Percentiles rank a stretch among this genome's conserved stretches.
These are phyloP conservation scores for Microdochium bolleyi DNA, from an alignment of 2,329 filamentous ascomycete species.

Conservation along the genomic window DNA sequence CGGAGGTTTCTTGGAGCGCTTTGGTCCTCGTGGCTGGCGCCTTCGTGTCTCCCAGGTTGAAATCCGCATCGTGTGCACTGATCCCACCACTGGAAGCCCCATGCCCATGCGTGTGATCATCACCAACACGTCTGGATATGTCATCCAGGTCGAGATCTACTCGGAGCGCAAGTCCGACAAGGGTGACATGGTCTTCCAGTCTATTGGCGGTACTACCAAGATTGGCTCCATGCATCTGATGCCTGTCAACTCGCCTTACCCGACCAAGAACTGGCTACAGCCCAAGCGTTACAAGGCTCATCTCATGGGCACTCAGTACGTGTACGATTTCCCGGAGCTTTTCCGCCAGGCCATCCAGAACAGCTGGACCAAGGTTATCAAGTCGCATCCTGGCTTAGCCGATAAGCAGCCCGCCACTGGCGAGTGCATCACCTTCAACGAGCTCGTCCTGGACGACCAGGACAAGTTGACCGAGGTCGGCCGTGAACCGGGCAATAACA, in stretches of 20 bases:
- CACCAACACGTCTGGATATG: slow-evolving; percentile 96
- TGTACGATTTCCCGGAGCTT: slow-evolving; percentile 98
- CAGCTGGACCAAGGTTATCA: slow-evolving; percentile 73
- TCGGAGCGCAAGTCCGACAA: slow-evolving; percentile 97
- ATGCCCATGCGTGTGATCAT: slow-evolving; percentile 94
- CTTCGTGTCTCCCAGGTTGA: slow-evolving; percentile 95
- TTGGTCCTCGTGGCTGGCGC: slow-evolving; percentile 90
- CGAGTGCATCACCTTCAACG: slow-evolving; percentile 88
- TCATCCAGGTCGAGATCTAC: slow-evolving; percentile 96
- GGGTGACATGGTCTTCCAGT: slow-evolving; percentile 97
- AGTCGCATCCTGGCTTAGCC: slow-evolving; percentile 64
- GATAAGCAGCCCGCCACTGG: slow-evolving; percentile 78
- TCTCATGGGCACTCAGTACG: slow-evolving; percentile 97
- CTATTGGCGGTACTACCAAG: slow-evolving; percentile 90
- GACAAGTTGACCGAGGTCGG: slow-evolving; percentile 90
- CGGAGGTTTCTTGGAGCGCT: slow-evolving; percentile 91
- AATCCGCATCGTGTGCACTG: slow-evolving; percentile 97
- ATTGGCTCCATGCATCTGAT: slow-evolving; percentile 92
- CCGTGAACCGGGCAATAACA: slow-evolving; percentile 91
- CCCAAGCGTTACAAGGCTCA: slow-evolving; percentile 99
- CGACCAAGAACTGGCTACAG: slow-evolving; percentile 97
- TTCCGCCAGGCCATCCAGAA: slow-evolving; percentile 98
- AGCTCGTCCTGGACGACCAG: slow-evolving; percentile 89
- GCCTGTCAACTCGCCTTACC: slow-evolving; percentile 84
- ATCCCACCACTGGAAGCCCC: slow-evolving; percentile 72